Evolutionary conservation across 345 rosid species (phyloP), one percentile per base, ranked within the genome.

Genomic region (Raphanus raphanistrum): DNA sequence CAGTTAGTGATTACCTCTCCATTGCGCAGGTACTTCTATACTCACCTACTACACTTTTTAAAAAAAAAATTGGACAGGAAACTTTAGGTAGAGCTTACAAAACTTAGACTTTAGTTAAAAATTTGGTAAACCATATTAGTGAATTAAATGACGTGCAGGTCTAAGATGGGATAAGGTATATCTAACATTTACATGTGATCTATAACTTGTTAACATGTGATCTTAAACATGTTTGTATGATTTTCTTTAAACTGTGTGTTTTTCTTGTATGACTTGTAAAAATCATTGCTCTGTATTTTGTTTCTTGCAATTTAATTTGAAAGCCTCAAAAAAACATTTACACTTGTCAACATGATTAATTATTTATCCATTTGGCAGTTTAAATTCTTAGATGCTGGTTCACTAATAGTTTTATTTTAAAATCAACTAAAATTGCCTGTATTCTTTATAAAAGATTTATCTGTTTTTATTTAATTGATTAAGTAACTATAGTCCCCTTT

Each of bases 1-100:
- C 79, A 81, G 69, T 63, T 81, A 52, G 84, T 81, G 26, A 33
- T 81, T 32, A 74, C 81, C 28, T 81, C 84, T 43, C 79, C 84
- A 1, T 55, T 81, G 45, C 61, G 41, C 26, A 69, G 81, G 81
- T 77, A 76, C 48, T 25, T 8, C 7, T 5, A 70, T 15, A 10
- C 43, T 32, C 63, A n/a, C 55, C 57, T 54, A 71, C 67, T 28
- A 28, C 41, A 62, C 12, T 63, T 55, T 11, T 10, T 55, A n/a
- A n/a, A n/a, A n/a, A n/a, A n/a, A n/a, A 32, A 0, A 8, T 67
- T 43, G 48, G 38, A 21, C 28, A 4, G 28, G 13, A 54, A 54
- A 4, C 16, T 16, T 16, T 17, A 54, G 1, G n/a, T 10, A 26
- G 64, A 32, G 3, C 11, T 64, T 26, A 6, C 7, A 4, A 62